phyloP scores from a whole-genome alignment of 163 green algal genomes.

The Scenedesmus sp. region DNA sequence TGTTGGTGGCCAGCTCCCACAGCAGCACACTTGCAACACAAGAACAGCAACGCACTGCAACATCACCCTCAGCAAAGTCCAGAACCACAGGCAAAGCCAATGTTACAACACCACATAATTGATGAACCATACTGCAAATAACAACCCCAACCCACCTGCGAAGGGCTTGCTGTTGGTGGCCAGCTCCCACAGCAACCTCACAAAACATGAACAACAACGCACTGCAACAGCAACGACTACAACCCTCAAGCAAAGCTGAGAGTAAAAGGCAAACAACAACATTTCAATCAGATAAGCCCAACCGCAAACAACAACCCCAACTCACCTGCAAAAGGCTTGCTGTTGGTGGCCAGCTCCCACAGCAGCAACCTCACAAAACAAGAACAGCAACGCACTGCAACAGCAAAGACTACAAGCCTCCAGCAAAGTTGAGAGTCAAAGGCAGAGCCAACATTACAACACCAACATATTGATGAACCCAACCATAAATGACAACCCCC shows the following conservation, averaged over 20 bases:
- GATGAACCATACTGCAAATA: too few relatives aligned
- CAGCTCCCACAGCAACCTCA: constrained; percentile 57
- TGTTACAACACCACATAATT: neutral
- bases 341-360: constrained; percentile 46
- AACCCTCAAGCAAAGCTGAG: too few relatives aligned
- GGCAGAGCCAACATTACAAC: too few relatives aligned
- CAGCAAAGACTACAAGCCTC: too few relatives aligned
- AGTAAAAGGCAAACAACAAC: too few relatives aligned
- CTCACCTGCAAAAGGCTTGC: neutral
- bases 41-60: too few relatives aligned
- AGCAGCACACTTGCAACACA: constrained; percentile 23
- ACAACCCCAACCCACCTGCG: neutral
- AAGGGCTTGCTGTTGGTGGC: constrained; percentile 16
- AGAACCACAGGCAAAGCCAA: too few relatives aligned
- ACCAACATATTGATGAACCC: neutral
- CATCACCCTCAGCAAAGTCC: too few relatives aligned
- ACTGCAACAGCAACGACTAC: neutral
- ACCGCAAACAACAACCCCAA: too few relatives aligned
- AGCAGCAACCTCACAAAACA: constrained; percentile 17
- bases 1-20: constrained; percentile 48
- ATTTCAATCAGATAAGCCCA: too few relatives aligned
- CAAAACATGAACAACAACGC: neutral
- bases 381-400: too few relatives aligned
- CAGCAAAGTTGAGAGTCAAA: too few relatives aligned
- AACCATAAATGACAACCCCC: neutral